Evolutionary conservation across 441 rosid species (phyloP).

Genomic region (Mallotus repandus): DNA sequence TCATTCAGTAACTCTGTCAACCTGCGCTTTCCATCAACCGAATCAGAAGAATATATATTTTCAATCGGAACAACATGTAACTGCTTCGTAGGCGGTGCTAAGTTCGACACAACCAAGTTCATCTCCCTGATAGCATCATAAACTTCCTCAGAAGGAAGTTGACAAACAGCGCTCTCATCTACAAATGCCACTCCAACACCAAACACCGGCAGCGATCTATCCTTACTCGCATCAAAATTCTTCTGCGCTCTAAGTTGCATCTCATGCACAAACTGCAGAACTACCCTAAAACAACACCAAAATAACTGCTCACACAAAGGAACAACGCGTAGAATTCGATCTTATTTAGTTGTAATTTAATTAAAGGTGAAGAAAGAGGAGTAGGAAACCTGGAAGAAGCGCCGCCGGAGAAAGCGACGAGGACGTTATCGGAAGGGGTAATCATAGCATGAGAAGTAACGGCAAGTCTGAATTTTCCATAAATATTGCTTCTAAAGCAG

Average conservation of each 20-base stretch:
- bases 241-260: constrained; percentile 76
- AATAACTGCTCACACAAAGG: too few relatives aligned
- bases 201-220: constrained; percentile 79
- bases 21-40: constrained; percentile 41
- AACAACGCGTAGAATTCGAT: too few relatives aligned
- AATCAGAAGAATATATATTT: constrained; percentile 45
- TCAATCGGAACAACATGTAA: constrained; percentile 63
- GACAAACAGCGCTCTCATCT: constrained; percentile 53
- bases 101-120: constrained; percentile 40
- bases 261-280: constrained; percentile 82
- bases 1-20: constrained; percentile 47
- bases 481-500: constrained; percentile 75
- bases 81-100: constrained; percentile 65
- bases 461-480: constrained; percentile 80
- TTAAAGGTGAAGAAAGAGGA: too few relatives aligned
- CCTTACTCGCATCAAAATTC: constrained; percentile 80
- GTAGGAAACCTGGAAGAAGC: constrained; percentile 65
- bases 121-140: constrained; percentile 46
- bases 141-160: constrained; percentile 33
- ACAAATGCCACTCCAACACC: constrained; percentile 88
- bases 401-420: constrained; percentile 95
- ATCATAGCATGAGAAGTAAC: constrained; percentile 87
- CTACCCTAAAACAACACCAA: constrained; percentile 50
- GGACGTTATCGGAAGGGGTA: constrained; percentile 83
- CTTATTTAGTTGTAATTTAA: too few relatives aligned